Evolutionary conservation across 371 early-diverging fungal species (phyloP), one percentile per base, ranked within the genome.

Genomic region (Mortierella sp.): DNA sequence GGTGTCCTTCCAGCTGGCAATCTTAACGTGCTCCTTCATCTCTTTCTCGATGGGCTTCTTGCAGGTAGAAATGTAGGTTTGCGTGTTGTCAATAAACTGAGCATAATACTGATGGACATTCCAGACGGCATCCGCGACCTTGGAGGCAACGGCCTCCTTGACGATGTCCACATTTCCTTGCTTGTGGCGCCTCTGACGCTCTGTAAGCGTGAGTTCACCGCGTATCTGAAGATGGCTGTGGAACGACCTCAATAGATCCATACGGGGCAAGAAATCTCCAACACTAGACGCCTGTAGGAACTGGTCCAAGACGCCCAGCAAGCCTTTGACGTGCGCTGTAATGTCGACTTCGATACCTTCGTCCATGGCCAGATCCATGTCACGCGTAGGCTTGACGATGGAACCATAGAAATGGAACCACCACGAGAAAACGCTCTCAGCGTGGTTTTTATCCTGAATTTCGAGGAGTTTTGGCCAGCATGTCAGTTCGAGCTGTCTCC

Each of bases 1-100:
- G 49, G 97, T 93, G 84, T 99, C 99, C 85, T 97, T 96, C 97
- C 98, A 99, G 55, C 90, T 93, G 16, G 98, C 97, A 70, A 99
- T 94, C 85, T 95, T 94, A 59, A 98, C 97, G 77, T 93, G 96
- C 64, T 96, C 96, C 68, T 93, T 91, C 74, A 99, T 88, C 43
- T 99, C 97, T 73, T 93, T 95, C 58, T 92, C 90, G 49, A 98
- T 93, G 5, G 97, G 93, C 69, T 92, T 89, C 68, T 93, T 90
- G 22, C 88, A 72, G 28, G 86, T 83, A 12, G 86, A 84, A 32
- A 96, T 72, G 35, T 88, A 87, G 12, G 83, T 83, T 9, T 89
- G 83, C 12, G 94, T 88, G 37, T 80, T 84, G 8, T 85, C 80
- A 24, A 80, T 68, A 80, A 95, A 98, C 80, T 96, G 96, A 45